A percentile compares a stretch with the other conserved stretches of the same genome.
Evolutionary conservation across 345 rosid genomes (phyloP).

Genomic region (Anastatica hierochuntica): DNA sequence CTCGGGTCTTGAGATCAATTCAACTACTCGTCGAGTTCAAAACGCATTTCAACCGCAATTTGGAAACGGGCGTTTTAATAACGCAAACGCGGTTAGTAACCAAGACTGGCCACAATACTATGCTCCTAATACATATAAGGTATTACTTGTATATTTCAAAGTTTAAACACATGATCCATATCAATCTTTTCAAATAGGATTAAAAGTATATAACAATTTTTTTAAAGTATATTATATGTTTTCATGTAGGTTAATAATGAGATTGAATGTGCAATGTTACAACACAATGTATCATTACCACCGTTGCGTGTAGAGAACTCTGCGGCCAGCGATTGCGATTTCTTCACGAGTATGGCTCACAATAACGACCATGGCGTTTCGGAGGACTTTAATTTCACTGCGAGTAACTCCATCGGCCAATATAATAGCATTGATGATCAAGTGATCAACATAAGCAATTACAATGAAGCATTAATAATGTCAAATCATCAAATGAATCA

Average conservation of each 20-base stretch:
- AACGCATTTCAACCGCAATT: slow-evolving; percentile 18
- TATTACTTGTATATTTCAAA: slow-evolving; percentile 1
- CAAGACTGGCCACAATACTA: slow-evolving; percentile 24
- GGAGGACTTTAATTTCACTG: slow-evolving; percentile 45
- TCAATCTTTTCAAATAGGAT: no score
- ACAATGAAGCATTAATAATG: slow-evolving; percentile 42
- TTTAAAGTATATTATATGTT: no score
- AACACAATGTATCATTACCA: slow-evolving; percentile 32
- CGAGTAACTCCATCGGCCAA: slow-evolving; percentile 27
- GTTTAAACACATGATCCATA: no score
- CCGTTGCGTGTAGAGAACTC: slow-evolving; percentile 56
- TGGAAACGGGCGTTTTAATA: slow-evolving; percentile 18
- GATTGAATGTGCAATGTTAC: slow-evolving; percentile 23
- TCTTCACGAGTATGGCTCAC: slow-evolving; percentile 22
- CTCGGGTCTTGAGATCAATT: slow-evolving; percentile 26
- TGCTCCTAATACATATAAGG: slow-evolving; percentile 16
- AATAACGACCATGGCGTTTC: slow-evolving; percentile 28
- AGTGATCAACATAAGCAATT: slow-evolving; percentile 35
- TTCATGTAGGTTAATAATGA: slow-evolving; percentile 28
- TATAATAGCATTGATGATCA: slow-evolving; percentile 20
- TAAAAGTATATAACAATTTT: no score
- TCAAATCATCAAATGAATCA: slow-evolving; percentile 46
- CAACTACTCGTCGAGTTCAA: slow-evolving; percentile 20
- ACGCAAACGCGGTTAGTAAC: slow-evolving; percentile 12
- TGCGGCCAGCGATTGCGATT: slow-evolving; percentile 26